phyloP scores from a whole-genome alignment of 257 asterid genomes.

The Nicotiana knightiana region DNA sequence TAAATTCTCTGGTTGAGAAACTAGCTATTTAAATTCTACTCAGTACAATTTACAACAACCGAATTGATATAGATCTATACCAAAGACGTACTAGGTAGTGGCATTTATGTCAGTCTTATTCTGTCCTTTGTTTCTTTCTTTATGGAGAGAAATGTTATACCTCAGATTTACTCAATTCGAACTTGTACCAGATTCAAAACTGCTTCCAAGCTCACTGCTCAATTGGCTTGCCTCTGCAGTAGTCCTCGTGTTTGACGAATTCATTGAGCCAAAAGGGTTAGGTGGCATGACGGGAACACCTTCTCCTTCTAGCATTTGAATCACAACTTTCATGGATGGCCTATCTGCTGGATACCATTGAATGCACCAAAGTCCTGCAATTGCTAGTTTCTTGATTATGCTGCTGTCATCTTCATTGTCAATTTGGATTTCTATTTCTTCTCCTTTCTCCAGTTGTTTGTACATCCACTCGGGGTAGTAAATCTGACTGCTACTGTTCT shows the following conservation, averaged over 20 bases:
- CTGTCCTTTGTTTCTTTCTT: neutral
- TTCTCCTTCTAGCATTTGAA: constrained; percentile 66
- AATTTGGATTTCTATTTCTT: constrained; percentile 41
- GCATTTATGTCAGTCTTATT: neutral
- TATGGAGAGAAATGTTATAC: neutral
- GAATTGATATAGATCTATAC: neutral
- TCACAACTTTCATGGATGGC: constrained; percentile 65
- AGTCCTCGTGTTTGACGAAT: constrained; percentile 12
- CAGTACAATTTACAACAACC: neutral
- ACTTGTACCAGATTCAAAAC: constrained; percentile 11
- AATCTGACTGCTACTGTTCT: constrained; percentile 28
- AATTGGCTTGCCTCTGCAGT: constrained; percentile 22
- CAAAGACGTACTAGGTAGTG: neutral
- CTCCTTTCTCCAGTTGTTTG: constrained; percentile 63
- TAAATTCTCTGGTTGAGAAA: neutral
- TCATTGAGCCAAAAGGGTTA: constrained; percentile 53
- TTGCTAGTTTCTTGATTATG: constrained; percentile 49
- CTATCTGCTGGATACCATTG: constrained; percentile 77
- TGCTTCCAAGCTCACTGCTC: constrained; percentile 12
- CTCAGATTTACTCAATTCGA: neutral
- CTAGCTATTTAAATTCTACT: neutral
- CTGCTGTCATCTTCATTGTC: constrained; percentile 41
- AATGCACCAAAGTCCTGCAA: constrained; percentile 75
- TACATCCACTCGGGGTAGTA: constrained; percentile 81
- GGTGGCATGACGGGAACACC: constrained; percentile 60